Conservation (phyloP, 371 early-diverging fungal genomes). For the Rozella allomycis region DNA sequence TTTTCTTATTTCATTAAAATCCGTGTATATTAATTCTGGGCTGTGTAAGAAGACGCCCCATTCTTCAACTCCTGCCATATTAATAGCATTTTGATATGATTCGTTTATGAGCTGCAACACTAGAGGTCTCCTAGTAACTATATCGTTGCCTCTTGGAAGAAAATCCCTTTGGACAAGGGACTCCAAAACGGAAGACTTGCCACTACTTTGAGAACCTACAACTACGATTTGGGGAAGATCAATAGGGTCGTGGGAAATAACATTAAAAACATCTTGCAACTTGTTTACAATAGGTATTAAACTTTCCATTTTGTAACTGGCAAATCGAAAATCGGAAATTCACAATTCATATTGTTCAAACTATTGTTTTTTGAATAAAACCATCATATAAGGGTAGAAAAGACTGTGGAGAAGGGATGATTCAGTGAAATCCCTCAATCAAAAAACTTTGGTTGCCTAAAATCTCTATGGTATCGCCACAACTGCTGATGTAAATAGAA, state of each 20-base stretch:
- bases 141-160: slow-evolving; percentile 70
- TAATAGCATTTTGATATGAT: background rate
- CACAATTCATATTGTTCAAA: too few relatives aligned
- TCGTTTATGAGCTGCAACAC: slow-evolving; percentile 57
- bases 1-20: slow-evolving; percentile 54
- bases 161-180: slow-evolving; percentile 76
- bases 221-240: slow-evolving; percentile 10
- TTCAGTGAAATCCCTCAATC: too few relatives aligned
- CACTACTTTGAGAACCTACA: slow-evolving; percentile 55
- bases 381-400: too few relatives aligned
- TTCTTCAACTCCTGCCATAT: background rate
- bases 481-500: too few relatives aligned
- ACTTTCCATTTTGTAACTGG: slow-evolving; percentile 35
- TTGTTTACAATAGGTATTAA: slow-evolving; percentile 66
- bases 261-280: slow-evolving; percentile 58
- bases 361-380: too few relatives aligned
- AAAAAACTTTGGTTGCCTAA: too few relatives aligned
- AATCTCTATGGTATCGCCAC: too few relatives aligned
- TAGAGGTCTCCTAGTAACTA: slow-evolving; percentile 81
- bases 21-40: slow-evolving; percentile 38
- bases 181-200: slow-evolving; percentile 79
- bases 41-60: slow-evolving; percentile 5
- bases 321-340: too few relatives aligned
- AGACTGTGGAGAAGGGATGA: too few relatives aligned
- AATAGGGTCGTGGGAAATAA: slow-evolving; percentile 1